These are phyloP conservation scores for Pleurotus tuber-regium DNA, from an alignment of 768 basidiomycete genomes.

Conservation along the genomic window DNA sequence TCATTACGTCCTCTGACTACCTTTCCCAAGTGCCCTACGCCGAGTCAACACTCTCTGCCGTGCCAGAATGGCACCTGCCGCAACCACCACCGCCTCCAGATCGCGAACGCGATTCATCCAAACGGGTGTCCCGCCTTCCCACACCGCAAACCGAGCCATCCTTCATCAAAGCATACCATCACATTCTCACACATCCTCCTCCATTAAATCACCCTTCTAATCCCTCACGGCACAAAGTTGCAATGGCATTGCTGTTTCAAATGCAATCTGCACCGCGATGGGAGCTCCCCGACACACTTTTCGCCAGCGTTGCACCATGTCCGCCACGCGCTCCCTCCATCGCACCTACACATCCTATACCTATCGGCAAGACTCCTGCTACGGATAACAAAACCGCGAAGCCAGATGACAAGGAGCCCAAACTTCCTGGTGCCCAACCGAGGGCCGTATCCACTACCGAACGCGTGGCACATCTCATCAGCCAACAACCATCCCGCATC, in stretches of 20 bases:
- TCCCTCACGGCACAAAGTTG: conserved; percentile 70
- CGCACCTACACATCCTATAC: conserved; percentile 63
- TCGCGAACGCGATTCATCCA: conserved; percentile 6
- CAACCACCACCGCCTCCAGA: conserved; percentile 23
- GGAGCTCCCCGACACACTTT: conserved; percentile 68
- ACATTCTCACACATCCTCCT: conserved; percentile 69
- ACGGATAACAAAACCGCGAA: conserved; percentile 19
- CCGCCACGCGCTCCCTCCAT: conserved; percentile 61
- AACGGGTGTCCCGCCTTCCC: conserved; percentile 30
- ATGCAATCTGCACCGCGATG: conserved; percentile 59
- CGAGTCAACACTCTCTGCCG: conserved; percentile 64
- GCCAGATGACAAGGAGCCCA: conserved; percentile 47
- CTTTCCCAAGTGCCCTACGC: conserved; percentile 71
- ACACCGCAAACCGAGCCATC: conserved; percentile 62
- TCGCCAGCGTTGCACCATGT: conserved; percentile 54
- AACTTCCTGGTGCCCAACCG: conserved; percentile 48
- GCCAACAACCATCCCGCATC: conserved; percentile 61
- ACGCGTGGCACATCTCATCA: conserved; percentile 61
- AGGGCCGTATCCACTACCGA: conserved; percentile 42
- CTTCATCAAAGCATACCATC: conserved; percentile 69
- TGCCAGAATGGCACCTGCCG: conserved; percentile 72
- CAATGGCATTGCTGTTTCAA: conserved; percentile 63
- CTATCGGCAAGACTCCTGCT: conserved; percentile 29
- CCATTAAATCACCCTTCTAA: conserved; percentile 44
- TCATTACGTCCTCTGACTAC: conserved; percentile 61